phyloP scores from a whole-genome alignment of 1,284 basidiomycete species.

The Salmacisia buchloeana region DNA sequence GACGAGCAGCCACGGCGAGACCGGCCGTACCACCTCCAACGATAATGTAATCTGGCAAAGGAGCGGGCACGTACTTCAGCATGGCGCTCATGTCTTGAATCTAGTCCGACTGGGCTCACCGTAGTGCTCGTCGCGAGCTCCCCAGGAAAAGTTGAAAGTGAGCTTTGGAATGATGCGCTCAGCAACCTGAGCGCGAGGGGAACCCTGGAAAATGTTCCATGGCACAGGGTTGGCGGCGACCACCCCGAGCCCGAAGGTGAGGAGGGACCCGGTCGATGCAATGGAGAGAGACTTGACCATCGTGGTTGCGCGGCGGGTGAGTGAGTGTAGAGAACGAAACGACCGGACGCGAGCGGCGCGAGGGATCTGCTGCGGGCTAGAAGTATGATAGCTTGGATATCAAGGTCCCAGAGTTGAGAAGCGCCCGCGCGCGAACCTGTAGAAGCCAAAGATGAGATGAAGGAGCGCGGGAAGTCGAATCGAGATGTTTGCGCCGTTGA shows the following conservation, averaged over 20 bases:
- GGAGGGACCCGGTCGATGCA: not conserved
- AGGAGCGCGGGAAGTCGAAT: too few relatives aligned
- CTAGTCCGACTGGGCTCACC: too few relatives aligned
- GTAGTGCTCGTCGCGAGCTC: not conserved
- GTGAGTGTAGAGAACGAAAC: too few relatives aligned
- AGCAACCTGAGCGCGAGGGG: not conserved
- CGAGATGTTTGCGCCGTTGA: too few relatives aligned
- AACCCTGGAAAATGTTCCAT: not conserved
- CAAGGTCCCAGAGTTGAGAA: too few relatives aligned
- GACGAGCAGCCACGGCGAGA: slow-evolving; percentile 76
- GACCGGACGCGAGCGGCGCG: too few relatives aligned
- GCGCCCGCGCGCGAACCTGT: too few relatives aligned
- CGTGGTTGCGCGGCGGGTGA: not conserved
- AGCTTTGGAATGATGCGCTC: slow-evolving; percentile 5
- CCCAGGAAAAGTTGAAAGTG: slow-evolving; percentile 2
- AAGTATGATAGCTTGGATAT: too few relatives aligned
- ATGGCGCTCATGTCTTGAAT: not conserved
- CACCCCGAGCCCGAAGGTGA: not conserved
- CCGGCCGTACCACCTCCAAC: slow-evolving; percentile 92
- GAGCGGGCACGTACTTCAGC: not conserved
- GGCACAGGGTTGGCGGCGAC: not conserved
- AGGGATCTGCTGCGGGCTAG: too few relatives aligned
- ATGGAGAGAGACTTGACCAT: not conserved
- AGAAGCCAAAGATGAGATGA: too few relatives aligned
- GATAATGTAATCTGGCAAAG: slow-evolving; percentile 66